Evolutionary conservation across 495 filamentous ascomycete genomes (phyloP), one percentile per base, ranked within the genome.

Genomic region (Aspergillus conjunctus): DNA sequence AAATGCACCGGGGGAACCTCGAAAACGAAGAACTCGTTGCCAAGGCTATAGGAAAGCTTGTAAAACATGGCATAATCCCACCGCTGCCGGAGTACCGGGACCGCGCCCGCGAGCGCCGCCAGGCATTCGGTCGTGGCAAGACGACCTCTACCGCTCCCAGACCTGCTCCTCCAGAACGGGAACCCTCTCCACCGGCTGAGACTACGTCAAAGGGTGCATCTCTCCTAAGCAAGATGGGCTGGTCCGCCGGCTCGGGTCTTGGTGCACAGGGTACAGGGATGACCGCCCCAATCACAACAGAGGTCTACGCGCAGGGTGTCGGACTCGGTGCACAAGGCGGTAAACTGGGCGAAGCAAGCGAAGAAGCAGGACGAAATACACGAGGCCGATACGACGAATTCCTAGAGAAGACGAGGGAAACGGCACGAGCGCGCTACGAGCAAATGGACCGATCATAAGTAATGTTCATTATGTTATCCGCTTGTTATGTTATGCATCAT

Each of bases 201-300:
- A 59, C 68, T 6, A 73, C 72, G 1, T 93, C 90, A n/a, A 96
- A 93, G 76, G 93, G 92, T 22, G 89, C 90, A 7, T 85, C 88
- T 1, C 77, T 97, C 33, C 82, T 97, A 7, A 87, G 88, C 51
- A 96, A 96, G 76, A 95, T 96, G 91, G 92, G 92, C 15, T 96
- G 90, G 90, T 87, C 81, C 12, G 84, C 84, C 3, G 92, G 92
- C 1, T 81, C 86, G 57, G 93, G 93, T 1, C 77, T 97, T 18
- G 93, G 93, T 45, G 90, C 88, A 3, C 83, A 88, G 63, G 90
- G 92, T 0, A 86, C 87, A 1, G 93, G 92, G 3, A 83, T 87
- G 51, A 91, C 86, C 0, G 87, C 87, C 17, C 88, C 90, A 0
- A 89, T 97, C 56, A 80, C 86, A 12, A 90, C 90, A 0, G 86